Evolutionary conservation across 805 yeast species (phyloP).

Genomic region (Ogataea nakhonphanomensis): DNA sequence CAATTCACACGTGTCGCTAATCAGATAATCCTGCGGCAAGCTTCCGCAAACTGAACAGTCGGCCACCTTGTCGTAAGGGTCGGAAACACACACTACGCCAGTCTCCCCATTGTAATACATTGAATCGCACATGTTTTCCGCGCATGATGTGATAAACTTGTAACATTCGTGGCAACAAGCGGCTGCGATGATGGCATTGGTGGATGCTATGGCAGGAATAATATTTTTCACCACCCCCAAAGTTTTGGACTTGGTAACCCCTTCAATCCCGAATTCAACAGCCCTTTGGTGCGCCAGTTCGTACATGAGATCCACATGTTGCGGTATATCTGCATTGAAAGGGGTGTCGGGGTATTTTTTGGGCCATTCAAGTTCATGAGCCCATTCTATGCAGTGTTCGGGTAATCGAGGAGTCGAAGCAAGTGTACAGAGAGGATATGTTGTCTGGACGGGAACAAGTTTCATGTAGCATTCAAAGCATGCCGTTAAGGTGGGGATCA

Average conservation of each 20-base stretch:
- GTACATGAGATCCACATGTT: slow-evolving; percentile 63
- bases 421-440: slow-evolving; percentile 89
- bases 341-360: slow-evolving; percentile 40
- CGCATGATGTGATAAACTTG: slow-evolving; percentile 68
- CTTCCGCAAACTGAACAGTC: slow-evolving; percentile 79
- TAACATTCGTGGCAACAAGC: slow-evolving; percentile 83
- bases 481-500: slow-evolving; percentile 78
- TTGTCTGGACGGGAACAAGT: slow-evolving; percentile 58
- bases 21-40: slow-evolving; percentile 16
- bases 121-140: slow-evolving; percentile 67
- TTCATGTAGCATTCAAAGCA: slow-evolving; percentile 92
- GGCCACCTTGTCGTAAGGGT: slow-evolving; percentile 53
- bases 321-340: slow-evolving; percentile 67
- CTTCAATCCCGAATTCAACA: slow-evolving; percentile 58
- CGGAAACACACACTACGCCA: slow-evolving; percentile 72
- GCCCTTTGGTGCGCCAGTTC: slow-evolving; percentile 59
- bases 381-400: slow-evolving; percentile 94
- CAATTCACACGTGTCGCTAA: slow-evolving; percentile 12
- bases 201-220: slow-evolving; percentile 91
- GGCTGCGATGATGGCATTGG: slow-evolving; percentile 90
- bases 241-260: slow-evolving; percentile 68
- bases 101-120: slow-evolving; percentile 86
- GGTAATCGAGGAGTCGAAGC: slow-evolving; percentile 93
- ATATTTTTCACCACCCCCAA: slow-evolving; percentile 89
- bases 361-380: slow-evolving; percentile 74